Percentiles rank a stretch among this genome's conserved stretches.
Evolutionary conservation across 495 filamentous ascomycete genomes (phyloP).

Genomic region (Cenococcum geophilum): DNA sequence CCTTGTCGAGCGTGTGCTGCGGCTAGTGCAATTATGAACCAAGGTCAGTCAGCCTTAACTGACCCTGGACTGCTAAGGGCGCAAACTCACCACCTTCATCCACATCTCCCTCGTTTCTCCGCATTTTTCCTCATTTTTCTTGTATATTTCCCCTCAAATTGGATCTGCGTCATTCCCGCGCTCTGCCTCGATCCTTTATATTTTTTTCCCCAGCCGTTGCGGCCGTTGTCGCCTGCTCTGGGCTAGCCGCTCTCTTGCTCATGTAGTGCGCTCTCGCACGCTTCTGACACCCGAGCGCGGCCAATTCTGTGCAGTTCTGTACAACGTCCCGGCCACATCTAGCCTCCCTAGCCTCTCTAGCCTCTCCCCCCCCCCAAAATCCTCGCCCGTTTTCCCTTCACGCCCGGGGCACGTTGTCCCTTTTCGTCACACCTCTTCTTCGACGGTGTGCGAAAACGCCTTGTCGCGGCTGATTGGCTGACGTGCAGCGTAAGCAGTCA

Average conservation of each 20-base stretch:
- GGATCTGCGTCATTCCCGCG: slow-evolving; percentile 6
- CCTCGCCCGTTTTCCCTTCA: neutral
- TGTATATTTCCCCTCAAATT: neutral
- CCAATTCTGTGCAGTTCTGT: slow-evolving; percentile 12
- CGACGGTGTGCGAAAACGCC: slow-evolving; percentile 15
- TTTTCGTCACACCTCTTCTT: slow-evolving; percentile 31
- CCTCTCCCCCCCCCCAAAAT: neutral
- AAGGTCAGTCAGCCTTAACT: slow-evolving; percentile 34
- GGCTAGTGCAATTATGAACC: slow-evolving; percentile 31
- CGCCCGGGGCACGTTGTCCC: slow-evolving; percentile 27
- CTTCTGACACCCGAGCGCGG: slow-evolving; percentile 29
- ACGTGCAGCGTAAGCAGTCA: slow-evolving; percentile 29
- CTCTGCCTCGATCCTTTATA: slow-evolving; percentile 15
- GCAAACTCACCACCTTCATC: slow-evolving; percentile 11
- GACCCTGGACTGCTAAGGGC: slow-evolving; percentile 16
- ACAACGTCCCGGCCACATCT: slow-evolving; percentile 25
- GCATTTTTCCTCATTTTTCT: slow-evolving; percentile 18
- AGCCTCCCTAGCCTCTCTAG: slow-evolving; percentile 5
- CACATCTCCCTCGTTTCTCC: slow-evolving; percentile 12
- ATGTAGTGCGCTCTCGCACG: slow-evolving; percentile 32
- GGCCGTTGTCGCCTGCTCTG: neutral
- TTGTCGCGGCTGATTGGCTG: slow-evolving; percentile 29
- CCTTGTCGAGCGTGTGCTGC: neutral
- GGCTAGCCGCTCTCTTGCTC: slow-evolving; percentile 10
- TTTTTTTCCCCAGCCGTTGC: slow-evolving; percentile 13